Base-by-base conservation (phyloP, 768 basidiomycete genomes). In the Phanerodontia chrysosporium region DNA sequence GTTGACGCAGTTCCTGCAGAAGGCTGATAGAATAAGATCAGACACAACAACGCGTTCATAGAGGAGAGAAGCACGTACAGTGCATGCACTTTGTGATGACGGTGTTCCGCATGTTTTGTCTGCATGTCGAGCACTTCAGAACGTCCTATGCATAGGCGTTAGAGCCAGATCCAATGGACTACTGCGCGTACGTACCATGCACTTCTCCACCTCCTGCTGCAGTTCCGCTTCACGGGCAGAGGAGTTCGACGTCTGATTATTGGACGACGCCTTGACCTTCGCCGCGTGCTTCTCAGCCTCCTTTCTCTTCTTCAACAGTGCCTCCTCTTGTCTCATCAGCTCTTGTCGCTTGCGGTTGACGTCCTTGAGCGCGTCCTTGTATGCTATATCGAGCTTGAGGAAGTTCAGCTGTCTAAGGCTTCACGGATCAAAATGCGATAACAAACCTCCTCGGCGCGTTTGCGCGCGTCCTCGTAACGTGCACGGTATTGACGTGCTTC, bases 61-160 rank as follows among this genome's bases (percentile, higher is more conserved):
- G 18, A 45, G 39, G 18, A 28, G 45, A 21, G 39, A 48, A 25
- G 59, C 22, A 83, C 92, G 63, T 69, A 95, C 93, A 91, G 70
- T 96, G 95, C 83, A 90, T 86, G 77, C 94, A 96, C 70, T 92
- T 94, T 32, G 85, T 88, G 61, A 96, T 81, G 39, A 93, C 83
- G 3, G 88, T 87, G 49, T 84, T 83, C 21, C 93, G 87, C 74
- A 94, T 86, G 59, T 83, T 80, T 58, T 80, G 78, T 55, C 83
- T 83, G 75, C 96, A 98, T 5, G 90, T 94, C 13, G 91, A 90
- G 70, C 96, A 98, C 69, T 90, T 86, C 30, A 98, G 80, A 42
- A 97, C 76, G 70, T 80, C 81, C 95, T 95, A 70, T 18, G 27
- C 25, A 16, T 9, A 8, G 21, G 14, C 28, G 51, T 21, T 51